Base-by-base conservation (phyloP, 805 yeast genomes). In the Kuraishia ogatae region DNA sequence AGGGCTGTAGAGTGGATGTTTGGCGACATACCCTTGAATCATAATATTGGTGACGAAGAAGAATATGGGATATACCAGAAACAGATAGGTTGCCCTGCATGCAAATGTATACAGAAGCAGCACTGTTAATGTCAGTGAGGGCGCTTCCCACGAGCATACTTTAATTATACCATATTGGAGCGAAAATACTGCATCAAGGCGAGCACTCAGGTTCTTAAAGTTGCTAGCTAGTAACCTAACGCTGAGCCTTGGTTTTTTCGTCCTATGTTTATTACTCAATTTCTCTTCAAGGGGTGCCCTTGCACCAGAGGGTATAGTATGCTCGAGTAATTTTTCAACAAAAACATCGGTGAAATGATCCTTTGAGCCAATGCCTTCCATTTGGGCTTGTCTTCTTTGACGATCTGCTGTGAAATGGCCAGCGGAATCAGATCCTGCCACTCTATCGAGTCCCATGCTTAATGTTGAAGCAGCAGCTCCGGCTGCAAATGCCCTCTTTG, bases 111-210 rank as follows among this genome's bases (percentile, higher is more conserved):
- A 84, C 1, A 82, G 58, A 4, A 85, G 71, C 54, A 89, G 68
- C 22, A 73, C 65, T 0, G 85, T 73, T 4, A 91, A 59, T 0
- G 97, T 91, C 58, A 82, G 78, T 0, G 87, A 74, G 0, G 96
- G 92, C 26, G 77, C 74, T 57, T 83, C 80, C 97, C 97, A 92
- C 3, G 88, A 79, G 23, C 89, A 56, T 0, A 87, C 64, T 52
- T 82, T 79, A 6, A 84, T 73, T 1, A 85, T 48, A 1, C 83
- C 81, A 60, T 84, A 85, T 61, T 87, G 93, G 1, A 83, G 55
- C 48, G 72, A 77, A 60, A 87, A 85, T 10, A 87, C 62, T 0
- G 73, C 70, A 28, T 84, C 81, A 74, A 84, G 74, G 54, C 81
- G 78, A 11, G 75, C 62, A 53, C 85, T 82, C 60, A 87, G 66